Base-by-base conservation (phyloP, 768 basidiomycete species). In the Hypholoma sublateritium region DNA sequence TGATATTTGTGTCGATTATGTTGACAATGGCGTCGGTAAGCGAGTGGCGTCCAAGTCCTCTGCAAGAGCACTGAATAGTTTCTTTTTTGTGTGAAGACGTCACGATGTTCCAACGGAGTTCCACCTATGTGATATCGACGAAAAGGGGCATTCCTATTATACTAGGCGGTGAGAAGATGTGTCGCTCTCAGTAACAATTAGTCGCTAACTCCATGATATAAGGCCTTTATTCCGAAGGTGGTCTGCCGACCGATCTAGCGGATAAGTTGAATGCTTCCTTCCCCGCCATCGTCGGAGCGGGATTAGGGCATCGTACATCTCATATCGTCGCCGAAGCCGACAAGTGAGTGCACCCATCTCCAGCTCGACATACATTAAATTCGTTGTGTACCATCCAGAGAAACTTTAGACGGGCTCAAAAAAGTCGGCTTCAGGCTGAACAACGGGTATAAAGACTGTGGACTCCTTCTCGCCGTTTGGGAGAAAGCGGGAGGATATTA, bases 401-500 rank as follows among this genome's bases (percentile, higher is more conserved):
- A 66, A 2, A 43, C 61, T n/a, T 76, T 88, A 1, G 81, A 86
- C 3, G 85, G 77, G 6, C 74, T 91, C 14, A 70, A 76, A 36
- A 75, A 75, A 56, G 74, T 73, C 2, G 88, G 89, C 4, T 91
- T 89, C 73, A 78, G 77, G 55, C 62, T 75, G 12, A 81, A 78
- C 44, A 62, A 67, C 6, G 87, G 87, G 7, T 73, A 73, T 34
- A 78, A 83, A 5, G 80, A 73, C 17, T 72, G 79, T 0, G 87
- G 88, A 0, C 75, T 83, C 58, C 55, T 79, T 9, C 69, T 80
- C 42, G 68, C 82, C 17, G 79, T 78, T 13, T 81, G 76, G 66
- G 67, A 66, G 7, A 75, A 74, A 42, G 81, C 71, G 0, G 87
- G 86, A 22, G 86, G 89, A 5, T 89, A 86, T 68, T 90, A 90